Conservation (phyloP, 1,284 basidiomycete genomes). For the Trichosporon asahii region DNA sequence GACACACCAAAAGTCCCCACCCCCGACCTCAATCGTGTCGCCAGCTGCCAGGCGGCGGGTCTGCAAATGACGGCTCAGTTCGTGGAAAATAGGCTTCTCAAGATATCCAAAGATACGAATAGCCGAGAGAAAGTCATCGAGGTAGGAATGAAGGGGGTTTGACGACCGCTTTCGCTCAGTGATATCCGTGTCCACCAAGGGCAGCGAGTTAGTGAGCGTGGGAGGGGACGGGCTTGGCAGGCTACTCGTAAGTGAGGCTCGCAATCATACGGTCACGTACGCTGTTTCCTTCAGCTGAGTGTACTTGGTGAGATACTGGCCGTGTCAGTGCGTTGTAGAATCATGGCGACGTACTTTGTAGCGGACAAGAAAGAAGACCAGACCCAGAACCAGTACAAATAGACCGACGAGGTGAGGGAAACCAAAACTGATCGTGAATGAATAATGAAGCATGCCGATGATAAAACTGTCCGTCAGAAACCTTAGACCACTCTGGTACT, state of each 20-base stretch:
- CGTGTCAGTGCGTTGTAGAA: slow-evolving; percentile 39
- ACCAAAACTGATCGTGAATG: slow-evolving; percentile 81
- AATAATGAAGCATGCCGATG: slow-evolving; percentile 71
- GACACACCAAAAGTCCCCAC: slow-evolving; percentile 93
- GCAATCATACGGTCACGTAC: slow-evolving; percentile 27
- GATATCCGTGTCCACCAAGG: slow-evolving; percentile 54
- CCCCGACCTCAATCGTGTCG: slow-evolving; percentile 76
- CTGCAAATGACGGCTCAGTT: slow-evolving; percentile 86
- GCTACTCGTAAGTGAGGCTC: slow-evolving; percentile 8
- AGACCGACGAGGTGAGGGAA: slow-evolving; percentile 82
- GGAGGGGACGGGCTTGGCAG: slow-evolving; percentile 40
- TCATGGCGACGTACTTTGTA: slow-evolving; percentile 72
- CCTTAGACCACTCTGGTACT: slow-evolving; percentile 31
- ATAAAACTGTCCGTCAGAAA: slow-evolving; percentile 45
- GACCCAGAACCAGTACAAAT: slow-evolving; percentile 63
- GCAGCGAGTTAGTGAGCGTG: slow-evolving; percentile 34
- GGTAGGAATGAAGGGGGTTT: slow-evolving; percentile 79
- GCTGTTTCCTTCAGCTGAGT: slow-evolving; percentile 82
- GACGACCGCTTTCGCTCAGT: slow-evolving; percentile 61
- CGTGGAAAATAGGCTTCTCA: slow-evolving; percentile 93
- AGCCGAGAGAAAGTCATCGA: slow-evolving; percentile 91
- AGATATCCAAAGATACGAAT: slow-evolving; percentile 93
- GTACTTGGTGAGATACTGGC: slow-evolving; percentile 53
- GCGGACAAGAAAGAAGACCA: slow-evolving; percentile 76
- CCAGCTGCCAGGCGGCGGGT: slow-evolving; percentile 83